Evolutionary conservation across 208 protist species (phyloP).

Genomic region (Jaenimonas drosophilae): DNA sequence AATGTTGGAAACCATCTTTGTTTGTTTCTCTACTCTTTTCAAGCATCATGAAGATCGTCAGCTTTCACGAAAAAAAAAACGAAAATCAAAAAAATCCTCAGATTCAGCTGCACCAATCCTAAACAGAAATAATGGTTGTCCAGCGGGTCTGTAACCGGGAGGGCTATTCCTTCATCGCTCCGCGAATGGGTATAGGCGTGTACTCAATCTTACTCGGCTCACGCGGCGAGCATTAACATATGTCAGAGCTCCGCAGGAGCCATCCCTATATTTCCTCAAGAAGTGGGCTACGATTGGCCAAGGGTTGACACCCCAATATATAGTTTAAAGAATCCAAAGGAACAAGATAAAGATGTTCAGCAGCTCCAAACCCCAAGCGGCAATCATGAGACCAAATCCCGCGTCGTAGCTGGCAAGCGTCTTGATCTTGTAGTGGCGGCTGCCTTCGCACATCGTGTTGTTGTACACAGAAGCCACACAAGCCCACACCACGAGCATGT

Average conservation of each 20-base stretch:
- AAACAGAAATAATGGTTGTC: constrained; percentile 3
- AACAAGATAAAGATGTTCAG: constrained; percentile 15
- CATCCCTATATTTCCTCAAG: no score
- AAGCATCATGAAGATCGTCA: neutral
- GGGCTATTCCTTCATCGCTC: no score
- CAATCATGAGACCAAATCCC: constrained; percentile 35
- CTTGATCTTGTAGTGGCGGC: constrained; percentile 5
- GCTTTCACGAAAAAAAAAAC: constrained; percentile 7
- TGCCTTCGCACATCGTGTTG: constrained; percentile 13
- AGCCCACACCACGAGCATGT: constrained; percentile 30
- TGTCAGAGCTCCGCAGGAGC: no score
- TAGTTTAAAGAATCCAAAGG: constrained; percentile 8
- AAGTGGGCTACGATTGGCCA: neutral
- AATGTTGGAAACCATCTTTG: neutral
- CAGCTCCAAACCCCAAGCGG: constrained; percentile 23
- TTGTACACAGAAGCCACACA: constrained; percentile 32
- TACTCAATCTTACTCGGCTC: no score
- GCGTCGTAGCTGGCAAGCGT: constrained; percentile 12
- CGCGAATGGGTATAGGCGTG: no score
- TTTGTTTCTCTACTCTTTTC: neutral
- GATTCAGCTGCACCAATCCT: neutral
- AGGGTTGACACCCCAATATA: neutral
- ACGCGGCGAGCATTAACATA: no score
- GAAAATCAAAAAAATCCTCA: constrained; percentile 3
- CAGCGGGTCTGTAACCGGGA: no score